Evolutionary conservation across 148 eudicot genomes (phyloP), one percentile per base, ranked within the genome.

Genomic region (Rhododendron vialii): DNA sequence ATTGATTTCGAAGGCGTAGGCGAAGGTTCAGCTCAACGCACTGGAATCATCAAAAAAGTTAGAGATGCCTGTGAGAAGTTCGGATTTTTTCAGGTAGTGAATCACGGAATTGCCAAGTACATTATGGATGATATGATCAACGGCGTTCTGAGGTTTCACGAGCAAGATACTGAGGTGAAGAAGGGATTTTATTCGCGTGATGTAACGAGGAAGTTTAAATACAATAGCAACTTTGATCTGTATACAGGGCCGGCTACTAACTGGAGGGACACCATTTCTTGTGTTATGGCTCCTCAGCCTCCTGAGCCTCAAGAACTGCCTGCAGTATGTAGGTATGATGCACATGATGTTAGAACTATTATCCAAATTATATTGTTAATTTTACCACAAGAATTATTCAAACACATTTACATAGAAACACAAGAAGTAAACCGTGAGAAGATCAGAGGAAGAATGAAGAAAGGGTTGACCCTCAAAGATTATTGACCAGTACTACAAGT

Each of bases 31-130:
- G 20, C 26, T 61, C 67, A 22, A 7, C 67, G 67, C 26, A 0
- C 8, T 5, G 10, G 14, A 4, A 35, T 89, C 1, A 80, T 87
- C 20, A 26, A 86, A 8, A 36, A 74, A 45, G 80, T 89, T 5
- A 24, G 48, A 5, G 0, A 13, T 14, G 92, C 91, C 5, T 84
- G 86, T 0, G 86, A 89, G 47, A 69, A 65, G 0, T 75, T 86
- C 80, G 92, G 92, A 4, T 89, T 89, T 67, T 90, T 90, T 83
- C 90, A 89, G 50, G 83, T 90, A 78, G 50, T 90, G 9, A 90
- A 90, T 35, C 92, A 89, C 15, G 90, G 84, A 26, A 61, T 88
- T 50, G 78, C 53, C 7, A 36, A 1, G 4, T 11, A 63, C 0
- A 8, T 86, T 20, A 28, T 82, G 82, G 85, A 75, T 15, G 85